Percentiles rank a stretch among this genome's conserved stretches.
Conservation (phyloP, 495 filamentous ascomycete genomes). For the Penicillium pulvis region DNA sequence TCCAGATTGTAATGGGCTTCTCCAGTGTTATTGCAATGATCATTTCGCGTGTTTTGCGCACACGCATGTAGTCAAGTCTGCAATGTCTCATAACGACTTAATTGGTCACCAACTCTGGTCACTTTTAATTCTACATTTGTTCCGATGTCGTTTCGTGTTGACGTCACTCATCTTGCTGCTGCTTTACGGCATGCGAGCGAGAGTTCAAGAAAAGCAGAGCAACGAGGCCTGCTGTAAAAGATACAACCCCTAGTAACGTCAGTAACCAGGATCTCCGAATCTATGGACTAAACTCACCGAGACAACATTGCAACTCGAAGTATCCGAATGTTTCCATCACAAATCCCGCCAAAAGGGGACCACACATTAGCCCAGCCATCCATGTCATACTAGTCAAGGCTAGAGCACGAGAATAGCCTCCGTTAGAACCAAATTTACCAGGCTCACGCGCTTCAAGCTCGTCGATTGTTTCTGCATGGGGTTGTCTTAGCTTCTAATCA, state of each 20-base stretch:
- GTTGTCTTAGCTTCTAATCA: background rate
- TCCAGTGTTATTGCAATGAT: too few species aligned
- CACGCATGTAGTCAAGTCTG: too few species aligned
- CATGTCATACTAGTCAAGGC: conserved; percentile 39
- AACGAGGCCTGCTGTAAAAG: conserved; percentile 1
- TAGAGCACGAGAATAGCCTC: conserved; percentile 41
- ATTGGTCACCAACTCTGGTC: too few species aligned
- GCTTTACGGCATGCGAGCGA: too few species aligned
- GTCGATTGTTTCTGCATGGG: conserved; percentile 27
- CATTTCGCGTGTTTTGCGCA: too few species aligned
- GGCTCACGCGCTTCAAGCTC: conserved; percentile 25
- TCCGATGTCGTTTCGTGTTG: too few species aligned
- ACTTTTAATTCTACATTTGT: too few species aligned
- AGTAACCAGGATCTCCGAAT: background rate
- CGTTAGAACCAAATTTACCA: conserved; percentile 37
- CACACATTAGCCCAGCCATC: conserved; percentile 35
- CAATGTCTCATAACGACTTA: too few species aligned
- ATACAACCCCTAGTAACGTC: conserved; percentile 10
- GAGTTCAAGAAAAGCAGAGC: conserved; percentile 7
- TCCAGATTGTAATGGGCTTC: too few species aligned
- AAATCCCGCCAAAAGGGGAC: conserved; percentile 38
- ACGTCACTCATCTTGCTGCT: too few species aligned
- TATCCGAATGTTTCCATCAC: conserved; percentile 38
- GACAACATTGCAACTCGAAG: conserved; percentile 32
- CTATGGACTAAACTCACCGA: conserved; percentile 25